phyloP scores from a whole-genome alignment of 805 yeast species.

The Starmerella bombicola region DNA sequence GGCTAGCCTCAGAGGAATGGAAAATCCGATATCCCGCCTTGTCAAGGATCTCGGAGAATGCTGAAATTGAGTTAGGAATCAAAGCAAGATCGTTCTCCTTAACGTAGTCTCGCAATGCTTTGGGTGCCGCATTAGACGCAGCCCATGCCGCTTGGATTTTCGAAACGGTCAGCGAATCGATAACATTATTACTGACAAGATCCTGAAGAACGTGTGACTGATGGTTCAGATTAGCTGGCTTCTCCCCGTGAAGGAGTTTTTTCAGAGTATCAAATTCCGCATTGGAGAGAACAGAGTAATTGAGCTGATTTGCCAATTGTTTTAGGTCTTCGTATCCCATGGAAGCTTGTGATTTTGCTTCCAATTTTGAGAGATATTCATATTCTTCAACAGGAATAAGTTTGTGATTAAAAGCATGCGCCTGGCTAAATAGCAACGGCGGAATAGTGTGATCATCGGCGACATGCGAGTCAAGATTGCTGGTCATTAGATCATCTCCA shows the following conservation, averaged over 20 bases:
- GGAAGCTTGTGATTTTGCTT: background rate
- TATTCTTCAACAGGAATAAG: conserved; percentile 7
- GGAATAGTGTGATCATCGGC: background rate
- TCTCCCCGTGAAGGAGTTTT: conserved; percentile 3
- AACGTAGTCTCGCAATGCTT: background rate
- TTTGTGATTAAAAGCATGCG: conserved; percentile 4
- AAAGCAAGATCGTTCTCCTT: background rate
- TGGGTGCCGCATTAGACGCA: background rate
- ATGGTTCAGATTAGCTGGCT: background rate
- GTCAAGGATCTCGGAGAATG: background rate
- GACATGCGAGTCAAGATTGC: background rate
- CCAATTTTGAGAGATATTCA: conserved; percentile 4
- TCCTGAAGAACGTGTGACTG: conserved; percentile 7
- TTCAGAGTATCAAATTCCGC: conserved; percentile 7
- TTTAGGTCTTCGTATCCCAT: conserved; percentile 2
- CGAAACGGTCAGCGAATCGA: background rate
- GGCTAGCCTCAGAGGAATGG: too few species aligned
- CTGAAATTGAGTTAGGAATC: conserved; percentile 1
- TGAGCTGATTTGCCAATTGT: conserved; percentile 1
- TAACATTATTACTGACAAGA: background rate
- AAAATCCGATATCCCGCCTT: background rate
- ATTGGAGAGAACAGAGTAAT: conserved; percentile 1
- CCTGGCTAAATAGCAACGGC: conserved; percentile 3
- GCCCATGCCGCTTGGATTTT: background rate
- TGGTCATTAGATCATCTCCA: conserved; percentile 6